phyloP scores from a whole-genome alignment of 495 filamentous ascomycete species.

The Tuber borchii region DNA sequence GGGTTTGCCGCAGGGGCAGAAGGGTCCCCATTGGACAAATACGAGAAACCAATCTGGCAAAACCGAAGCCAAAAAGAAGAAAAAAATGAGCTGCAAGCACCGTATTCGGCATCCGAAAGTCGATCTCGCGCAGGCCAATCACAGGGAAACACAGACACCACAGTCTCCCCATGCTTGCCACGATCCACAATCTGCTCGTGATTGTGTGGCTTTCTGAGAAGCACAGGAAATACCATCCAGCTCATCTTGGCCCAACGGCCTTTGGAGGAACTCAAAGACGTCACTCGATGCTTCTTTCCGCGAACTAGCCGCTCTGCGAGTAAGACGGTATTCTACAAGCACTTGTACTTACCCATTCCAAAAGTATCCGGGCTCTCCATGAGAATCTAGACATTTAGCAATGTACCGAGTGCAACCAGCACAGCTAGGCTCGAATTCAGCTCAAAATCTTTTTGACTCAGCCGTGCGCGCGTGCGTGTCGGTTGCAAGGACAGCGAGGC shows the following conservation, averaged over 20 bases:
- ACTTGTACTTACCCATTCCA: background rate
- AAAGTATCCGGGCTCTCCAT: background rate
- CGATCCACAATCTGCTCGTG: background rate
- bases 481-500: background rate
- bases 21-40: background rate
- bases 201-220: background rate
- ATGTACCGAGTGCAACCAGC: background rate
- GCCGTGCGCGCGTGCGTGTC: background rate
- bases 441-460: background rate
- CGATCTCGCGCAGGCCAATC: background rate
- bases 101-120: background rate
- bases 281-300: background rate
- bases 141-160: background rate
- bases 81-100: background rate
- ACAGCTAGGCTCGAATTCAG: background rate
- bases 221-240: background rate
- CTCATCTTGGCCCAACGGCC: background rate
- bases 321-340: background rate
- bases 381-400: background rate
- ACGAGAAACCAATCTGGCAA: background rate
- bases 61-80: background rate
- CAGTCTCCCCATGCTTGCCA: background rate
- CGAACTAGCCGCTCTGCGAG: background rate
- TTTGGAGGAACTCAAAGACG: background rate
- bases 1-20: background rate